These are phyloP conservation scores for Cyclocybe cylindracea DNA, from an alignment of 768 basidiomycete genomes.

Conservation along the genomic window DNA sequence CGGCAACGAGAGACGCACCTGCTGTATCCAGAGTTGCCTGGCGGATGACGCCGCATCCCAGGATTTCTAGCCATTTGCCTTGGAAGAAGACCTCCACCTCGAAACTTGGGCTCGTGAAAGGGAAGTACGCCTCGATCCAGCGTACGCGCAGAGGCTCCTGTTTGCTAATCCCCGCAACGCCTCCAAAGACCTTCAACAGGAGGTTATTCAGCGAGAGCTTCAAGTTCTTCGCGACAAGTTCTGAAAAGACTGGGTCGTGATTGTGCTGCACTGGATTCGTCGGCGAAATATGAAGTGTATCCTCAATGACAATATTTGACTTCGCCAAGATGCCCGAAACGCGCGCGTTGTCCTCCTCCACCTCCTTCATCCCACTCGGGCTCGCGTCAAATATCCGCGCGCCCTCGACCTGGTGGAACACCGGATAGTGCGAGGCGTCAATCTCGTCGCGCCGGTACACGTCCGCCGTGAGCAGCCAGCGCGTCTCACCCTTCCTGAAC, in stretches of 20 bases:
- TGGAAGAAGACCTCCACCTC: slow-evolving; percentile 97
- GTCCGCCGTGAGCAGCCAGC: slow-evolving; percentile 93
- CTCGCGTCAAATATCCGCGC: slow-evolving; percentile 77
- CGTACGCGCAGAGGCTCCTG: slow-evolving; percentile 82
- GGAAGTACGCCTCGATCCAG: slow-evolving; percentile 99
- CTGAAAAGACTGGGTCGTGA: slow-evolving; percentile 75
- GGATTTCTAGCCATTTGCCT: slow-evolving; percentile 95
- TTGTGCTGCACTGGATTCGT: slow-evolving; percentile 80
- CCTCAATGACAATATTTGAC: slow-evolving; percentile 85
- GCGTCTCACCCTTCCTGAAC: slow-evolving; percentile 72
- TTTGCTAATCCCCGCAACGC: slow-evolving; percentile 44
- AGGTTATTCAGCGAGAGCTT: slow-evolving; percentile 89
- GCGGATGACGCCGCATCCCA: slow-evolving; percentile 90
- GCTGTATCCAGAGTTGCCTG: slow-evolving; percentile 88
- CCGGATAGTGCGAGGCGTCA: slow-evolving; percentile 93
- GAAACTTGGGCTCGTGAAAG: slow-evolving; percentile 96
- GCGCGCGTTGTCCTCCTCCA: slow-evolving; percentile 70
- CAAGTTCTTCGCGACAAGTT: slow-evolving; percentile 78
- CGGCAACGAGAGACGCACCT: slow-evolving; percentile 51
- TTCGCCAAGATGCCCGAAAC: slow-evolving; percentile 60
- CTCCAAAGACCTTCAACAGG: slow-evolving; percentile 80
- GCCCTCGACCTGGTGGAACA: slow-evolving; percentile 99
- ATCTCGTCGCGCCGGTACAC: slow-evolving; percentile 99
- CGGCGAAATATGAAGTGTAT: slow-evolving; percentile 70
- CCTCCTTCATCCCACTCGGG: slow-evolving; percentile 53